Conservation (phyloP, 139 green algal genomes). For the Nannochloris sp. region DNA sequence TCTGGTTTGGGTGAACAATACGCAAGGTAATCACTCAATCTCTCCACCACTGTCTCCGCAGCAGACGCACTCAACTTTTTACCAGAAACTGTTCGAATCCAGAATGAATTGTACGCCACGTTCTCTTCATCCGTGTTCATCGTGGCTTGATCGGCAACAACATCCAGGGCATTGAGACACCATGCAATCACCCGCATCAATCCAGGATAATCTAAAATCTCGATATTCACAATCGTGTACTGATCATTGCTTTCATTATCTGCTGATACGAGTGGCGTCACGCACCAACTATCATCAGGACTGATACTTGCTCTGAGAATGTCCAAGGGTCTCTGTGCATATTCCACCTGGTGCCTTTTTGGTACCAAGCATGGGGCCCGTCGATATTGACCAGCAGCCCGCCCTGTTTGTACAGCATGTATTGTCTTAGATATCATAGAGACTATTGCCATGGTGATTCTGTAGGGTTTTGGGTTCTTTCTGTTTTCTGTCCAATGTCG, state of each 20-base stretch:
- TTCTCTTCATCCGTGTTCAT: conserved; percentile 27
- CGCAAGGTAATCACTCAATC: conserved; percentile 39
- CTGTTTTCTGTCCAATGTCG: no score
- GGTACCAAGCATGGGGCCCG: no score
- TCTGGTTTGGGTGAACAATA: conserved; percentile 39
- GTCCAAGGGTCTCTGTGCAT: no score
- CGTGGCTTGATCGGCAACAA: conserved; percentile 36
- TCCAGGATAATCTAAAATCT: conserved; percentile 47
- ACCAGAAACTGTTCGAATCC: conserved; percentile 26
- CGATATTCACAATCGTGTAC: conserved; percentile 40
- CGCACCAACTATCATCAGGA: conserved; percentile 2
- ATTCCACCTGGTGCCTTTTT: no score
- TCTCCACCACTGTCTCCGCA: conserved; percentile 36
- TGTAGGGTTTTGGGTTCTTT: no score
- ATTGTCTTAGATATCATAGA: no score
- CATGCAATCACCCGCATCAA: conserved; percentile 44
- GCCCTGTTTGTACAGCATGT: no score
- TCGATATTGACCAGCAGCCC: no score
- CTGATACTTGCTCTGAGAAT: no score
- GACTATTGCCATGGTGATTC: no score
- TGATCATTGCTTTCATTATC: conserved; percentile 37
- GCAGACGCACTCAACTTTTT: conserved; percentile 31
- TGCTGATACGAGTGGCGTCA: conserved; percentile 4
- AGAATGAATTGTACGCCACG: conserved; percentile 42
- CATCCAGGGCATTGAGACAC: conserved; percentile 42